Evolutionary conservation across 495 filamentous ascomycete species (phyloP).

Genomic region (Bombardia bombarda): DNA sequence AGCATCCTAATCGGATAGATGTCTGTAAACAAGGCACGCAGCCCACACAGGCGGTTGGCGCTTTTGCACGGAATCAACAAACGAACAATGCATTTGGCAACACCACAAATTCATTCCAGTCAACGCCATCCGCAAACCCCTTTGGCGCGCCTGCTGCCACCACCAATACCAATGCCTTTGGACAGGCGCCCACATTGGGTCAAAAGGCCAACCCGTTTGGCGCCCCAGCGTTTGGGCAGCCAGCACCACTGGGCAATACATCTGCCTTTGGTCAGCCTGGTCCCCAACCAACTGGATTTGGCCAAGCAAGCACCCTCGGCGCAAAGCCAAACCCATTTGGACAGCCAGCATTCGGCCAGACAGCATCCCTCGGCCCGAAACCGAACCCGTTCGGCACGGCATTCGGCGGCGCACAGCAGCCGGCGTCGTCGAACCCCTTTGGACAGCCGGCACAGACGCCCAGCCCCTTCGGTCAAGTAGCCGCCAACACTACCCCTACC

Average conservation of each 20-base stretch:
- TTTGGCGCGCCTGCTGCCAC: constrained; percentile 26
- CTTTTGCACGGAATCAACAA: constrained; percentile 14
- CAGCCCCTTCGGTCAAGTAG: constrained; percentile 6
- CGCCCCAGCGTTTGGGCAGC: constrained; percentile 33
- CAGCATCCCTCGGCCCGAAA: no score
- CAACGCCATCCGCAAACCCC: constrained; percentile 10
- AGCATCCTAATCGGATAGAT: constrained; percentile 76
- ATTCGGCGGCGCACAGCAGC: no score
- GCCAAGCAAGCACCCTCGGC: constrained; percentile 19
- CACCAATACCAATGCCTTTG: constrained; percentile 25
- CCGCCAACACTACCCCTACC: neutral
- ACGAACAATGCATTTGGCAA: constrained; percentile 5
- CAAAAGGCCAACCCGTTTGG: constrained; percentile 34
- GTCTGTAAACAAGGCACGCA: constrained; percentile 43
- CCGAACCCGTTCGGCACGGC: no score
- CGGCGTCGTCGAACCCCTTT: constrained; percentile 23
- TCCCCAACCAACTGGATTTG: constrained; percentile 19
- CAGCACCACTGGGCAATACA: constrained; percentile 20
- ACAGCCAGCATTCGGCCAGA: constrained; percentile 11
- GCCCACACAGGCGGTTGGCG: constrained; percentile 23
- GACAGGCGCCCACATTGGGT: constrained; percentile 34
- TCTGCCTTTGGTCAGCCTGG: constrained; percentile 30
- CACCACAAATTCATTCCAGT: constrained; percentile 9
- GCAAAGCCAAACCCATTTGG: constrained; percentile 20
- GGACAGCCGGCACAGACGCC: constrained; percentile 18